phyloP scores from a whole-genome alignment of 2,329 filamentous ascomycete species.

The Rhexocercosporidium sp. region DNA sequence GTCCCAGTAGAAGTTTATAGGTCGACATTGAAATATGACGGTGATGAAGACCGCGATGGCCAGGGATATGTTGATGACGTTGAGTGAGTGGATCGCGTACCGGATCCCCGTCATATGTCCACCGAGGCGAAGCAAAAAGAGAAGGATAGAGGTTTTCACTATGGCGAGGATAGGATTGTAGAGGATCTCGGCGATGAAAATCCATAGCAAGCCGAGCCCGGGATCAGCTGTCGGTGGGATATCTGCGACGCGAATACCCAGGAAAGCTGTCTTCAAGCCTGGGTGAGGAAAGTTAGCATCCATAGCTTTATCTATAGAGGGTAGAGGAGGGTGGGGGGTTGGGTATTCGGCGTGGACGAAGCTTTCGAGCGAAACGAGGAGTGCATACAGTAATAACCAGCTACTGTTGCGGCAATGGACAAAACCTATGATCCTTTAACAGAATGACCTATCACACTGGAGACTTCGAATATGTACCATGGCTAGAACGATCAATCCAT shows the following conservation, averaged over 20 bases:
- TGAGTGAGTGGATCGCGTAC: constrained; percentile 7
- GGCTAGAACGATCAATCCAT: constrained; percentile 9
- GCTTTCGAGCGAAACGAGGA: no score
- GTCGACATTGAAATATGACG: constrained; percentile 23
- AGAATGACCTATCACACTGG: no score
- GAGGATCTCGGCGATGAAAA: constrained; percentile 35
- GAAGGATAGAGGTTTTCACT: constrained; percentile 51
- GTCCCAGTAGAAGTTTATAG: constrained; percentile 24
- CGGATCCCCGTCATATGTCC: neutral
- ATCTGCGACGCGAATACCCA: constrained; percentile 6
- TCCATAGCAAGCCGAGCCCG: constrained; percentile 28
- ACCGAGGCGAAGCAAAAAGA: constrained; percentile 52
- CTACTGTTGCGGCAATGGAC: neutral
- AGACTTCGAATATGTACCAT: neutral
- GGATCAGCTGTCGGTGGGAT: neutral
- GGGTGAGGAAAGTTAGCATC: neutral
- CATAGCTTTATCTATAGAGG: neutral
- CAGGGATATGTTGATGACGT: constrained; percentile 18
- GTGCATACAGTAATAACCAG: neutral
- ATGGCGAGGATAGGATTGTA: constrained; percentile 54
- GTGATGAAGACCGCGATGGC: constrained; percentile 21
- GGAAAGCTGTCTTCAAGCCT: constrained; percentile 10
- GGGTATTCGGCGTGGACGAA: no score
- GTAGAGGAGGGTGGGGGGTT: no score
- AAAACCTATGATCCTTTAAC: neutral